Conservation (phyloP, 345 rosid species). For the Mercurialis annua region DNA sequence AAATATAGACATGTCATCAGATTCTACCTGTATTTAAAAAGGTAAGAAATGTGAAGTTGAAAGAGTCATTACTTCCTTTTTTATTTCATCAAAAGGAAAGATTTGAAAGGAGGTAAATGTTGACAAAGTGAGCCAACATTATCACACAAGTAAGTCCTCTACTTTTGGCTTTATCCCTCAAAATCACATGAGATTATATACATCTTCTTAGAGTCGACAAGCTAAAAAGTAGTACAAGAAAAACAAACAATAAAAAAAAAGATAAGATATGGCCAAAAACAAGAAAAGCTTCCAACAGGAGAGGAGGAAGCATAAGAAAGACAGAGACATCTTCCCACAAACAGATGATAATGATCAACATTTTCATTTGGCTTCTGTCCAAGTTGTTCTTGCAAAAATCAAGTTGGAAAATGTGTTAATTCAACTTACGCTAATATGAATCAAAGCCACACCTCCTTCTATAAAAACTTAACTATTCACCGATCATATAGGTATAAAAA, state of each 20-base stretch:
- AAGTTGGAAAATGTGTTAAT: neutral
- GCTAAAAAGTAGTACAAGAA: neutral
- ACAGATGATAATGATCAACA: neutral
- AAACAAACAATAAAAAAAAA: neutral
- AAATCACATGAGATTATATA: neutral
- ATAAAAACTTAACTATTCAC: neutral
- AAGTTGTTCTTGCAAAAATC: neutral
- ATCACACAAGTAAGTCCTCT: neutral
- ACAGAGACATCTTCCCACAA: neutral
- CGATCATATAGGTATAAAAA: neutral
- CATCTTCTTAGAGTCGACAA: neutral
- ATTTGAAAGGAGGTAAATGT: neutral
- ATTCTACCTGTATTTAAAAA: neutral
- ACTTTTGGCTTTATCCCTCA: neutral
- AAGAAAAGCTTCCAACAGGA: neutral
- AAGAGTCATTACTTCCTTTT: neutral
- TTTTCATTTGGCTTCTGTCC: neutral
- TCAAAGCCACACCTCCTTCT: neutral
- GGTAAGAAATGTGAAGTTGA: neutral
- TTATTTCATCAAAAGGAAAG: neutral
- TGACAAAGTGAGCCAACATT: neutral
- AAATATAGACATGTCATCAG: neutral
- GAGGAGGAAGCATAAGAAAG: neutral
- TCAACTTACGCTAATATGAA: neutral
- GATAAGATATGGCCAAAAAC: neutral